Conservation (phyloP, 2,329 filamentous ascomycete species). For the Ascochyta fabae region DNA sequence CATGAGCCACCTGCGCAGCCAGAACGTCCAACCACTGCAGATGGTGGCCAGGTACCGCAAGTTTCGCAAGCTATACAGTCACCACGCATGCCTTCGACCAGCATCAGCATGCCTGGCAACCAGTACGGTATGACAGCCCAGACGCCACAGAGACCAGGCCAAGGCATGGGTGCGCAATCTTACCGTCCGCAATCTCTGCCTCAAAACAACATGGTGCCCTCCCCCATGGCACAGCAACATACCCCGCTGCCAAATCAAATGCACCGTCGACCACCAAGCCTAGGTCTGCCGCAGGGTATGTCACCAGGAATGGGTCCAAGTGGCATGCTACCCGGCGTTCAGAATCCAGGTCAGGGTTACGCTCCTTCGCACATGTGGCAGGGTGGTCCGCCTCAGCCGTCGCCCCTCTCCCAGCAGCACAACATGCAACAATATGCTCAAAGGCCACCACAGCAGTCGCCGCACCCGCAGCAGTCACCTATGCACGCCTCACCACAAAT, state of each 20-base stretch:
- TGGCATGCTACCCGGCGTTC: slow-evolving; percentile 49
- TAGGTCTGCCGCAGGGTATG: slow-evolving; percentile 49
- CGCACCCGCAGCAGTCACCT: slow-evolving; percentile 56
- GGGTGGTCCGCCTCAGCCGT: slow-evolving; percentile 54
- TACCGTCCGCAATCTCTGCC: slow-evolving; percentile 76
- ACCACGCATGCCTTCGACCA: slow-evolving; percentile 64
- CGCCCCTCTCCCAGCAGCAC: slow-evolving; percentile 55
- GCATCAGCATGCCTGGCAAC: slow-evolving; percentile 60
- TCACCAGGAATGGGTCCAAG: slow-evolving; percentile 44
- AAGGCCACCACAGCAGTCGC: slow-evolving; percentile 50
- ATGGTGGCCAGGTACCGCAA: slow-evolving; percentile 48
- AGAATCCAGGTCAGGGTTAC: slow-evolving; percentile 56
- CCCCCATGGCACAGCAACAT: slow-evolving; percentile 73
- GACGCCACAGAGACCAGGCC: slow-evolving; percentile 62
- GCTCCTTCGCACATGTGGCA: slow-evolving; percentile 58
- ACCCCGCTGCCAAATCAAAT: slow-evolving; percentile 68
- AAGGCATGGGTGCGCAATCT: slow-evolving; percentile 67
- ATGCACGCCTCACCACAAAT: slow-evolving; percentile 59
- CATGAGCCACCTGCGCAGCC: slow-evolving; percentile 75
- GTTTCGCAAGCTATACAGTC: slow-evolving; percentile 56
- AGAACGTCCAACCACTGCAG: slow-evolving; percentile 48
- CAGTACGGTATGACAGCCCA: slow-evolving; percentile 66
- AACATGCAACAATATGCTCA: slow-evolving; percentile 55
- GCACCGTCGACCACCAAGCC: slow-evolving; percentile 69
- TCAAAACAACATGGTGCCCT: slow-evolving; percentile 74